Evolutionary conservation across 2,329 filamentous ascomycete genomes (phyloP).

Genomic region (Penicillium sp.): DNA sequence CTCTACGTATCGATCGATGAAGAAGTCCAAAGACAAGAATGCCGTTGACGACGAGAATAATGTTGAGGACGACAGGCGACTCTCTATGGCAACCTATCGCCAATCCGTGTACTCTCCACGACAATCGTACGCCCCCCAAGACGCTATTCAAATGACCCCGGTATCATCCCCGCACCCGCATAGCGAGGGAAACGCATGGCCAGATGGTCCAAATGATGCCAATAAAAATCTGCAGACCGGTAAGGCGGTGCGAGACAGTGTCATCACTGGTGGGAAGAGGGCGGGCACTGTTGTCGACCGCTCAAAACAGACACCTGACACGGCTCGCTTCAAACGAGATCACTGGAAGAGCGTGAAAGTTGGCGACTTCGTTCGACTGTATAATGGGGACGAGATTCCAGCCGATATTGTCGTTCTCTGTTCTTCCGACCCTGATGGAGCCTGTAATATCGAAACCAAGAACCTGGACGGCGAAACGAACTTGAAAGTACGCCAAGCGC

Average conservation of each 20-base stretch:
- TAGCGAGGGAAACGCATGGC: constrained; percentile 40
- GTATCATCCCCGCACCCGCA: constrained; percentile 75
- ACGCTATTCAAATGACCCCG: constrained; percentile 92
- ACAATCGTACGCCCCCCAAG: constrained; percentile 40
- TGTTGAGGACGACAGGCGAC: constrained; percentile 53
- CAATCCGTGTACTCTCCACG: constrained; percentile 54
- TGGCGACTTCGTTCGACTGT: constrained; percentile 92
- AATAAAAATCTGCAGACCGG: constrained; percentile 31
- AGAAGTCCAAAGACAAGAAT: constrained; percentile 48
- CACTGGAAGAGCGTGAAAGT: constrained; percentile 94
- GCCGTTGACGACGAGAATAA: constrained; percentile 12
- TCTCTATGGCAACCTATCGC: constrained; percentile 58
- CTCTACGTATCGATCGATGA: constrained; percentile 52
- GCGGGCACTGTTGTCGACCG: constrained; percentile 71
- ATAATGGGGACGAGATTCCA: constrained; percentile 92
- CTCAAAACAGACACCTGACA: constrained; percentile 60
- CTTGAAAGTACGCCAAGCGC: constrained; percentile 85
- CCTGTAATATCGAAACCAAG: constrained; percentile 97
- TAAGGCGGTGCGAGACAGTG: constrained; percentile 25
- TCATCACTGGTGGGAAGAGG: constrained; percentile 38
- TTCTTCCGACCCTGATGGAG: constrained; percentile 88
- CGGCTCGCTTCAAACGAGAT: constrained; percentile 84
- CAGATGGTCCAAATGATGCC: constrained; percentile 21
- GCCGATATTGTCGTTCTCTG: constrained; percentile 89
- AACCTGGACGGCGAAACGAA: constrained; percentile 98